A percentile compares a stretch with the other conserved stretches of the same genome.
These are phyloP conservation scores for Aspergillus indologenus DNA, from an alignment of 495 filamentous ascomycete species.

Conservation along the genomic window DNA sequence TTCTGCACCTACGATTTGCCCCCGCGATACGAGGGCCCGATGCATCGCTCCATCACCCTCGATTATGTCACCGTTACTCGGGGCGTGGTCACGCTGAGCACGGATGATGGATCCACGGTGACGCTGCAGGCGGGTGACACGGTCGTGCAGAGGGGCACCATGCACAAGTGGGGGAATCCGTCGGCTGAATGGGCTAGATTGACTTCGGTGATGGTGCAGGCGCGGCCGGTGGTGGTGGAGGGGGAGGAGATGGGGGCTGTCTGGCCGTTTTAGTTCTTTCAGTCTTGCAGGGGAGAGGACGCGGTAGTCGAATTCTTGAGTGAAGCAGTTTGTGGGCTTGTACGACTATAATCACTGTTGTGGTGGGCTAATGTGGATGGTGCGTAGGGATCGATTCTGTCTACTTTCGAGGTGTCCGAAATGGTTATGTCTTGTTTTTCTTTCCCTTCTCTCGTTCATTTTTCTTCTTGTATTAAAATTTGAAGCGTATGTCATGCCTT, in stretches of 20 bases:
- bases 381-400: too few species aligned
- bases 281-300: not conserved
- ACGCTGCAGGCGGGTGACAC: constrained; percentile 2
- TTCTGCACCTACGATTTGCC: constrained; percentile 1
- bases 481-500: too few species aligned
- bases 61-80: constrained; percentile 4
- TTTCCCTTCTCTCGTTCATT: too few species aligned
- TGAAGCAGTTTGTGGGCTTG: too few species aligned
- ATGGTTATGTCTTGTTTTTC: too few species aligned
- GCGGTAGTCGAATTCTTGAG: too few species aligned
- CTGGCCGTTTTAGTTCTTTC: not conserved
- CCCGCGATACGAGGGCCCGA: not conserved
- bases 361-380: too few species aligned
- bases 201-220: not conserved
- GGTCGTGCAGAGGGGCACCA: constrained; percentile 6
- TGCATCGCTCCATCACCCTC: constrained; percentile 10
- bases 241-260: not conserved
- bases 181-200: constrained; percentile 1
- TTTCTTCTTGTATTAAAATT: too few species aligned
- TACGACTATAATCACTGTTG: too few species aligned
- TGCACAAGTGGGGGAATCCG: constrained; percentile 12
- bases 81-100: not conserved
- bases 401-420: too few species aligned
- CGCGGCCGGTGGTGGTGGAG: not conserved
- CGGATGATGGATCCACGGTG: constrained; percentile 1